Percentiles rank a stretch among this genome's conserved stretches.
Conservation (phyloP, 2,329 filamentous ascomycete genomes). For the Alternaria sp. region DNA sequence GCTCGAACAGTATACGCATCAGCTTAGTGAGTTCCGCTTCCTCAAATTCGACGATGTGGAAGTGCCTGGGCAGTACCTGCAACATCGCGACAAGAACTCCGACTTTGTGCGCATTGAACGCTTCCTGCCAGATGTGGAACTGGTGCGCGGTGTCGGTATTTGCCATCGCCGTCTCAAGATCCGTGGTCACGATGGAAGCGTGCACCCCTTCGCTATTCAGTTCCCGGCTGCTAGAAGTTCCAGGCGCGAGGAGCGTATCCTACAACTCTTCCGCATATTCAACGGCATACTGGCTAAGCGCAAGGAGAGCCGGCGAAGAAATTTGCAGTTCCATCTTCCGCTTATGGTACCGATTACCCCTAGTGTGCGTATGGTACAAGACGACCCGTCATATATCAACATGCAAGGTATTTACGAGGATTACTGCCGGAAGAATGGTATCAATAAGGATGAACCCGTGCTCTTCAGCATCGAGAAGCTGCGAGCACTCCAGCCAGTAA, state of each 20-base stretch:
- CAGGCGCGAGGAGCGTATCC: slow-evolving; percentile 88
- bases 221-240: slow-evolving; percentile 93
- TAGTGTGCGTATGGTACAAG: slow-evolving; percentile 92
- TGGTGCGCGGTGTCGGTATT: slow-evolving; percentile 87
- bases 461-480: slow-evolving; percentile 96
- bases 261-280: slow-evolving; percentile 96
- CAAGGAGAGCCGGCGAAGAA: slow-evolving; percentile 92
- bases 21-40: slow-evolving; percentile 95
- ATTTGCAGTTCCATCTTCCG: slow-evolving; percentile 94
- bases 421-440: slow-evolving; percentile 83
- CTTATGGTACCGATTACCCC: slow-evolving; percentile 95
- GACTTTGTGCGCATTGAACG: slow-evolving; percentile 98
- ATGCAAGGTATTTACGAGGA: slow-evolving; percentile 96
- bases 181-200: slow-evolving; percentile 92
- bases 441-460: slow-evolving; percentile 94
- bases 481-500: slow-evolving; percentile 64
- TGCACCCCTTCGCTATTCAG: slow-evolving; percentile 96
- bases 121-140: slow-evolving; percentile 92
- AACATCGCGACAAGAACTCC: slow-evolving; percentile 98
- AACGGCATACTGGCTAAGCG: slow-evolving; percentile 90
- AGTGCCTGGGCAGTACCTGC: slow-evolving; percentile 93
- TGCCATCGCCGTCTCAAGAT: slow-evolving; percentile 95
- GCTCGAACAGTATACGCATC: slow-evolving; percentile 84
- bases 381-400: slow-evolving; percentile 92
- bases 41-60: slow-evolving; percentile 99